These are phyloP conservation scores for Atalantia buxifolia DNA, from an alignment of 345 rosid genomes.

Conservation along the genomic window DNA sequence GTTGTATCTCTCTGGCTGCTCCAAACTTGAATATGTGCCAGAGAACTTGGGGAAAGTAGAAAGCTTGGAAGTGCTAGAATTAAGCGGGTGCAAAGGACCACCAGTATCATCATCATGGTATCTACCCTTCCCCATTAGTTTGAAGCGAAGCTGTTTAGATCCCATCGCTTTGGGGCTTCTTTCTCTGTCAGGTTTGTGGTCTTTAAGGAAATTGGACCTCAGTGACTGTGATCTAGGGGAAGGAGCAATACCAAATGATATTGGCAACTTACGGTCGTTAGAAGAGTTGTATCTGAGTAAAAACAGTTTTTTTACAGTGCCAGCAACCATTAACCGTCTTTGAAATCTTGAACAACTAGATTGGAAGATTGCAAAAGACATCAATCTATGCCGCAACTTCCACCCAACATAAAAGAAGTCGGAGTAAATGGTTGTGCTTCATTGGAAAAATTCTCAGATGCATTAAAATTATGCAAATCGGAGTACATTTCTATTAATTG, in stretches of 20 bases:
- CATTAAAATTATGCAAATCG: slow-evolving; percentile 1
- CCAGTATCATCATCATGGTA: background rate
- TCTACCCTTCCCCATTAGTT: background rate
- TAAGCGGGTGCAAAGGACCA: slow-evolving; percentile 11
- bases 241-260: too few relatives aligned
- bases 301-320: too few relatives aligned
- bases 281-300: too few relatives aligned
- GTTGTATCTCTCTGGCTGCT: too few relatives aligned
- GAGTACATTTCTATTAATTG: background rate
- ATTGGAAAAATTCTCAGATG: slow-evolving; percentile 9
- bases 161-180: background rate
- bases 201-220: slow-evolving; percentile 8
- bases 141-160: slow-evolving; percentile 3
- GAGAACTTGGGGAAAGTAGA: too few relatives aligned
- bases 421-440: slow-evolving; percentile 12
- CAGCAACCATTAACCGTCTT: background rate
- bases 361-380: slow-evolving; percentile 12
- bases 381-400: too few relatives aligned
- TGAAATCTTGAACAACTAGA: background rate
- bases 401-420: too few relatives aligned
- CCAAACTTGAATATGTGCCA: too few relatives aligned
- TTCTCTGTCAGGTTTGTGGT: background rate
- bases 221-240: background rate
- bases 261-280: too few relatives aligned
- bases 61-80: background rate